These are phyloP conservation scores for Scytalidium lignicola DNA, from an alignment of 2,329 filamentous ascomycete species.

Conservation along the genomic window DNA sequence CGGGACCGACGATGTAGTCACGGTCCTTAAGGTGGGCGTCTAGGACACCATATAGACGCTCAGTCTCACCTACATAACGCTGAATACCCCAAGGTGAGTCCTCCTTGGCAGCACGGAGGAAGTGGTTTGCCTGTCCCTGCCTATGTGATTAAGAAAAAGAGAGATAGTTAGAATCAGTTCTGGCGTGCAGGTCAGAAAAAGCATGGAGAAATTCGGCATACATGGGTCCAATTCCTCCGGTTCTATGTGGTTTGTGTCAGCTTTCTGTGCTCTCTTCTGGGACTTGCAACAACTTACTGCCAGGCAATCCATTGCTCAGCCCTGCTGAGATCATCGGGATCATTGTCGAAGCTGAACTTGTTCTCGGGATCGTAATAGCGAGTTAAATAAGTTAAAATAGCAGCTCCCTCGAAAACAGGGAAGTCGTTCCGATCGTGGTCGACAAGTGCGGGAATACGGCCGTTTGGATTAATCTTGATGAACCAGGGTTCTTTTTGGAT, in stretches of 20 bases:
- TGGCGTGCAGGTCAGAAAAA: background rate
- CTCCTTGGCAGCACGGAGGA: constrained; percentile 61
- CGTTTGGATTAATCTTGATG: constrained; percentile 57
- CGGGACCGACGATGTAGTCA: constrained; percentile 50
- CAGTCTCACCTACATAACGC: constrained; percentile 70
- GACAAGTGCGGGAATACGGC: constrained; percentile 59
- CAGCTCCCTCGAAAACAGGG: constrained; percentile 67
- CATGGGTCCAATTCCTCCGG: constrained; percentile 67
- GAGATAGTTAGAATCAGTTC: background rate
- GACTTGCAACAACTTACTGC: constrained; percentile 36
- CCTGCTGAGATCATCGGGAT: constrained; percentile 37
- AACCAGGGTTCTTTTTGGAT: constrained; percentile 66
- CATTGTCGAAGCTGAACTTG: constrained; percentile 57
- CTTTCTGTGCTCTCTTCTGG: background rate
- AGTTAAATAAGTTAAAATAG: constrained; percentile 69
- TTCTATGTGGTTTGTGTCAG: constrained; percentile 27
- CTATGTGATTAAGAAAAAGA: constrained; percentile 18
- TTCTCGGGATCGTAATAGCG: constrained; percentile 67
- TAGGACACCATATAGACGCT: constrained; percentile 68
- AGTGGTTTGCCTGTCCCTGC: constrained; percentile 73
- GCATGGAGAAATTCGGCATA: background rate
- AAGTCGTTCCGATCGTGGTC: constrained; percentile 59
- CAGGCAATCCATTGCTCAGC: constrained; percentile 61
- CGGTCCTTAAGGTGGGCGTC: constrained; percentile 55
- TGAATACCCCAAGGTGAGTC: constrained; percentile 66